Evolutionary conservation across 2,329 filamentous ascomycete species (phyloP).

Genomic region (Phoma sp.): DNA sequence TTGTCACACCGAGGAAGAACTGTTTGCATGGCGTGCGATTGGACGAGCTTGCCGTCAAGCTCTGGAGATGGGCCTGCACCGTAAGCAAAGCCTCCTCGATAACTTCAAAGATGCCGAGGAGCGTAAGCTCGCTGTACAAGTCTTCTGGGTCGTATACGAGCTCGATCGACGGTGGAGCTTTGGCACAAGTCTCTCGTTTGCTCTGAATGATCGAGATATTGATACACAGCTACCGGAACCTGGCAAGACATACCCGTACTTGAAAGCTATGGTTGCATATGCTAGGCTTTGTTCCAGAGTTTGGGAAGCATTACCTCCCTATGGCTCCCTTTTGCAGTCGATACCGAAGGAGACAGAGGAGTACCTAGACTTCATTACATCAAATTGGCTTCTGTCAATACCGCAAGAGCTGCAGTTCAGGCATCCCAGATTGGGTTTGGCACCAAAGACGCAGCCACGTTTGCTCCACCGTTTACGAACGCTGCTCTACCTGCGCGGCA

Average conservation of each 20-base stretch:
- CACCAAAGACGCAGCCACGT: constrained; percentile 19
- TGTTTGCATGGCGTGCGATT: constrained; percentile 30
- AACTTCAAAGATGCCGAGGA: constrained; percentile 23
- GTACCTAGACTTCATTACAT: constrained; percentile 28
- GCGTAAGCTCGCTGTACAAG: constrained; percentile 22
- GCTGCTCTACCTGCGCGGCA: constrained; percentile 26
- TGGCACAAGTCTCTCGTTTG: constrained; percentile 29
- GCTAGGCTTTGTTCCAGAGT: constrained; percentile 28
- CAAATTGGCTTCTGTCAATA: constrained; percentile 27
- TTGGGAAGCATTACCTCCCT: constrained; percentile 30
- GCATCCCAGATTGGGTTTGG: constrained; percentile 20
- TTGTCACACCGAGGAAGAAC: constrained; percentile 26
- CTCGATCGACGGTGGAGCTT: constrained; percentile 33
- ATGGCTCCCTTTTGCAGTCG: constrained; percentile 21
- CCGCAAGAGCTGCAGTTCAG: constrained; percentile 26
- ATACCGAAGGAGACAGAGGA: constrained; percentile 32
- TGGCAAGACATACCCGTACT: constrained; percentile 22
- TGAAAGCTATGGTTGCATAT: constrained; percentile 27
- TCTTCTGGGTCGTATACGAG: constrained; percentile 31
- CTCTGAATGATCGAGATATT: constrained; percentile 27
- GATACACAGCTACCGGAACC: constrained; percentile 30
- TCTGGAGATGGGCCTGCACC: constrained; percentile 30
- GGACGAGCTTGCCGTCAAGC: constrained; percentile 26
- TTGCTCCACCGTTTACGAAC: constrained; percentile 23
- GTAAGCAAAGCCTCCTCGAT: constrained; percentile 24